Conservation (phyloP, 768 basidiomycete genomes). For the Psilocybe subaeruginosa region DNA sequence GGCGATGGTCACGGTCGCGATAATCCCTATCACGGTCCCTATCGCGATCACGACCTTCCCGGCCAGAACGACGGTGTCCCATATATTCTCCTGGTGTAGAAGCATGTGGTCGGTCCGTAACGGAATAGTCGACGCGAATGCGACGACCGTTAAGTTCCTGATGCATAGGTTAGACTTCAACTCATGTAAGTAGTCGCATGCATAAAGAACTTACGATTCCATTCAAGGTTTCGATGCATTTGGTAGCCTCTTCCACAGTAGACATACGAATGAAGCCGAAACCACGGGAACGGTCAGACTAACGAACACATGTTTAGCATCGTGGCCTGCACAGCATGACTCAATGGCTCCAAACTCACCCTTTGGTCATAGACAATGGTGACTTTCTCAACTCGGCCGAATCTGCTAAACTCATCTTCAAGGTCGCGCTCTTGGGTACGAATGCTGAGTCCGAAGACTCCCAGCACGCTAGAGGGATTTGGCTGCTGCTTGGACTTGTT, state of each 20-base stretch:
- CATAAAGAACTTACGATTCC: slow-evolving; percentile 68
- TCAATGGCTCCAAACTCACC: slow-evolving; percentile 53
- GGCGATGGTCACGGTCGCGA: slow-evolving; percentile 39
- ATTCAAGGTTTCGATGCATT: slow-evolving; percentile 90
- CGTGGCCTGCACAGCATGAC: slow-evolving; percentile 1
- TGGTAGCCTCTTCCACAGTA: slow-evolving; percentile 81
- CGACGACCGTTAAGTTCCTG: slow-evolving; percentile 94
- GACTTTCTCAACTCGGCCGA: slow-evolving; percentile 91
- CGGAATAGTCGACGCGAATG: slow-evolving; percentile 96
- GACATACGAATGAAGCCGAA: slow-evolving; percentile 98
- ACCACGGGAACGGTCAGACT: slow-evolving; percentile 95
- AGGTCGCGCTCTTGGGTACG: slow-evolving; percentile 92
- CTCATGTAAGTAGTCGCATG: neutral
- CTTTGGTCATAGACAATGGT: slow-evolving; percentile 97
- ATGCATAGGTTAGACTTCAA: slow-evolving; percentile 8
- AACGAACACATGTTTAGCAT: slow-evolving; percentile 19
- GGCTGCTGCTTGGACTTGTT: slow-evolving; percentile 69
- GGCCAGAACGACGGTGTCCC: slow-evolving; percentile 75
- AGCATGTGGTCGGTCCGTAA: slow-evolving; percentile 91
- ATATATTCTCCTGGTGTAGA: slow-evolving; percentile 99
- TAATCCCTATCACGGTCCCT: slow-evolving; percentile 39
- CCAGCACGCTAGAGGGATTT: slow-evolving; percentile 86
- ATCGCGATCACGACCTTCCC: slow-evolving; percentile 40
- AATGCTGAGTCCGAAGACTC: slow-evolving; percentile 98
- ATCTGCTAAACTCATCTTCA: slow-evolving; percentile 90